Base-by-base conservation (phyloP, 2,329 filamentous ascomycete species). In the Phyllosticta citribraziliensis region DNA sequence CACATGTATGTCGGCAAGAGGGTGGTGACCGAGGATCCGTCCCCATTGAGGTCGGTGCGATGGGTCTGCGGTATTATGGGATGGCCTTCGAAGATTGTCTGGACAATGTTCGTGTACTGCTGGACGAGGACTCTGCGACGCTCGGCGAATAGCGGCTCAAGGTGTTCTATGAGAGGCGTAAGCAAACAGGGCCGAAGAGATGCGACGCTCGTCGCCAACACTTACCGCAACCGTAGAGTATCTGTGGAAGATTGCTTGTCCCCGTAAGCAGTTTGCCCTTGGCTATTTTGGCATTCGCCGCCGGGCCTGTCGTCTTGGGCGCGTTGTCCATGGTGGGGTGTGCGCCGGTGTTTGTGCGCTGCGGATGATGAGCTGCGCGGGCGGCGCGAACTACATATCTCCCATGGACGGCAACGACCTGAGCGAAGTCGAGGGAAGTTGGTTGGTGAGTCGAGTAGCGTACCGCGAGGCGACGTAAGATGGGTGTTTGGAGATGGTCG, bases 51-150 rank as follows among this genome's bases (percentile, higher is more conserved):
- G 17, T 66, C 62, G 35, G 66, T 67, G 56, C 66, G 87, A 62
- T 81, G 84, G 5, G 84, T 89, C 72, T 88, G 87, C 25, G 82
- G 80, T 55, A 87, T 81, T 69, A 86, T 79, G 58, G 82, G 84
- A 56, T 79, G 83, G 64, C 82, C 79, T 71, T 91, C 87, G 74
- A 87, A 87, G 65, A 92, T 85, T 62, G 83, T 83, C 63, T 86
- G 81, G 50, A 91, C 78, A 63, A 90, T 83, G 69, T 84, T 82
- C 69, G 87, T 88, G 74, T 92, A 92, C 67, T 88, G 83, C 60
- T 84, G 79, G 63, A 89, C 84, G 20, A 86, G 87, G 64, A 81
- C 85, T 67, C 88, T 86, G 74, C 84, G 85, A 17, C 83, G 82
- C 64, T 86, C 83, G 64, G 84, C 82, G 54, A 91, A 79, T 63